A percentile compares a stretch with the other conserved stretches of the same genome.
Conservation (phyloP, 2,329 filamentous ascomycete genomes). For the Phialophora chinensis region DNA sequence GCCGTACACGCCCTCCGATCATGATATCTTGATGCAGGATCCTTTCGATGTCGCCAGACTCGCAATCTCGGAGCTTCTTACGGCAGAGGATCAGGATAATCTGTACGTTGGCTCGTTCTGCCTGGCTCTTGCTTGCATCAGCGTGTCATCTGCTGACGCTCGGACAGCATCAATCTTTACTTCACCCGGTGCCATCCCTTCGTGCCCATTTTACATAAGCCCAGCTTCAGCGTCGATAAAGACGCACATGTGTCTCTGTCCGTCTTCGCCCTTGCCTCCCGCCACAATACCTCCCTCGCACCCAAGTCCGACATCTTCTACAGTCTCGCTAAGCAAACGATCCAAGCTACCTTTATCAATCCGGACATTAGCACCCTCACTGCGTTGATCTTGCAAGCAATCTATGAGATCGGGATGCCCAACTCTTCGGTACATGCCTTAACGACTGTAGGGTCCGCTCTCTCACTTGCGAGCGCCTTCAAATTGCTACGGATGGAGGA, state of each 20-base stretch:
- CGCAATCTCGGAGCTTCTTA: constrained; percentile 12
- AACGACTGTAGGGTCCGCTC: constrained; percentile 5
- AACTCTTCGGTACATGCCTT: constrained; percentile 14
- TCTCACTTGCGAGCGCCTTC: constrained; percentile 12
- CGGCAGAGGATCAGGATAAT: constrained; percentile 6
- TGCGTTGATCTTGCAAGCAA: constrained; percentile 9
- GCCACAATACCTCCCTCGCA: background rate
- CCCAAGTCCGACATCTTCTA: constrained; percentile 15
- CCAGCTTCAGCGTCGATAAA: constrained; percentile 10
- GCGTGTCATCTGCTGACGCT: background rate
- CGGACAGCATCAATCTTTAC: constrained; percentile 1
- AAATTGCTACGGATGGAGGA: constrained; percentile 16
- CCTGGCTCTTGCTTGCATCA: background rate
- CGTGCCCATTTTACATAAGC: constrained; percentile 3
- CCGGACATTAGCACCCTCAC: constrained; percentile 12
- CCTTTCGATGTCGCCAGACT: constrained; percentile 11
- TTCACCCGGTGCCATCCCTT: constrained; percentile 9
- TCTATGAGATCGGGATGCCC: constrained; percentile 15
- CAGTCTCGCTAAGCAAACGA: constrained; percentile 8
- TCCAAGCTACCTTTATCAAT: constrained; percentile 10
- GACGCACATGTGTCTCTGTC: constrained; percentile 15
- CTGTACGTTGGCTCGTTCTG: constrained; percentile 6
- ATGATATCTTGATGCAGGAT: constrained; percentile 16
- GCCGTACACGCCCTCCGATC: constrained; percentile 8
- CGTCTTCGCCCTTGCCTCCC: constrained; percentile 9